These are phyloP conservation scores for Castanea sativa DNA, from an alignment of 306 rosid genomes.

Conservation along the genomic window DNA sequence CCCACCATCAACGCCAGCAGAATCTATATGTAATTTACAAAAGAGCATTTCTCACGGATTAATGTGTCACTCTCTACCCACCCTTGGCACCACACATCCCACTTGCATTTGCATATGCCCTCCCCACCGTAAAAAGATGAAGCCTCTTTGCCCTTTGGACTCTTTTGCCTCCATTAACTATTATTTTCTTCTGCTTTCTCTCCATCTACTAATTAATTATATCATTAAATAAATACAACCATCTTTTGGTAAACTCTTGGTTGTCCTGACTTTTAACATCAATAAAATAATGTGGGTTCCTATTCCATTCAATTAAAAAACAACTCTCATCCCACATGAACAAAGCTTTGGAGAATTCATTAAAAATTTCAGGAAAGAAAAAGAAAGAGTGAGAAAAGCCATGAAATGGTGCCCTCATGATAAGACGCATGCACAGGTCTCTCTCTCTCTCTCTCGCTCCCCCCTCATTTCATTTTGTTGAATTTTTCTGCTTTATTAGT, in stretches of 20 bases:
- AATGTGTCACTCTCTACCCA: constrained; percentile 12
- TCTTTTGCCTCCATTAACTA: constrained; percentile 15
- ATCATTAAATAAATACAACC: constrained; percentile 9
- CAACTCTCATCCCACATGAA: background rate
- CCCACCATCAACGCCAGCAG: background rate
- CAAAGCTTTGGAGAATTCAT: background rate
- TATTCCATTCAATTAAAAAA: background rate
- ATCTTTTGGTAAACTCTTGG: background rate
- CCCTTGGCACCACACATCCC: constrained; percentile 19
- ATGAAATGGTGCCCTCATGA: background rate
- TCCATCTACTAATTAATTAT: constrained; percentile 5
- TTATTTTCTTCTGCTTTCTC: constrained; percentile 12
- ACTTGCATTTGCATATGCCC: constrained; percentile 9
- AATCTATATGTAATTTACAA: background rate
- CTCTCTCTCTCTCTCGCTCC: background rate
- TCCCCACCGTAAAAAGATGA: background rate
- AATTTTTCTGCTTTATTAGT: background rate
- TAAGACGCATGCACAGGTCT: background rate
- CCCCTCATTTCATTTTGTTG: background rate
- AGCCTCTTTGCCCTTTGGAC: constrained; percentile 5
- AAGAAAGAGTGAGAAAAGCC: background rate
- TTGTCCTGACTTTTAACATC: background rate
- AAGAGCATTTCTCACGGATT: constrained; percentile 1
- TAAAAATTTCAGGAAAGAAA: background rate
- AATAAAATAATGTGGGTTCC: background rate